Conservation (phyloP, 164 flowering plant species). For the Dillenia turbinata region DNA sequence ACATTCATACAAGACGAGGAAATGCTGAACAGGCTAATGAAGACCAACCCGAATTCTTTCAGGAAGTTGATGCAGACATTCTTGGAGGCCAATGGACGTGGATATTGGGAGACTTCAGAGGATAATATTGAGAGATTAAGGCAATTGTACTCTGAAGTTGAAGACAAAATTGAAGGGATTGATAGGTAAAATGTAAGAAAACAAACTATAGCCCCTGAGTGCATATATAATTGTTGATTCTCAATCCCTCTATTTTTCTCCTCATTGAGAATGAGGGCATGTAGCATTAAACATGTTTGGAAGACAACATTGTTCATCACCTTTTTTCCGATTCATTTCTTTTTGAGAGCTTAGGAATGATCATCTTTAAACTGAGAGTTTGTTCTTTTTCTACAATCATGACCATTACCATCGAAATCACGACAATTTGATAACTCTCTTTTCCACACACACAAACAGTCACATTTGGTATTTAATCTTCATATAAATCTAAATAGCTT, state of each 20-base stretch:
- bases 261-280: neutral
- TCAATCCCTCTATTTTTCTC: neutral
- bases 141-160: constrained; percentile 90
- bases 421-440: too few relatives aligned
- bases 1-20: constrained; percentile 89
- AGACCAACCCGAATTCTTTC: constrained; percentile 91
- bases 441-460: too few relatives aligned
- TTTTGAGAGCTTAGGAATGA: neutral
- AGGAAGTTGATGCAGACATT: constrained; percentile 93
- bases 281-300: neutral
- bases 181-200: constrained; percentile 42
- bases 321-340: constrained; percentile 2
- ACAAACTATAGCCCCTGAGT: neutral
- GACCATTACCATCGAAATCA: too few relatives aligned
- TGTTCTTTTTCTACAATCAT: too few relatives aligned
- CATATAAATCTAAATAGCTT: too few relatives aligned
- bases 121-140: constrained; percentile 79
- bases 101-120: constrained; percentile 93
- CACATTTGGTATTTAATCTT: too few relatives aligned
- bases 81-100: constrained; percentile 97
- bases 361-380: too few relatives aligned
- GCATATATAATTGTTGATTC: neutral
- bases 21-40: constrained; percentile 89
- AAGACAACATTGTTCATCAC: constrained; percentile 12
- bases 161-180: constrained; percentile 98